Evolutionary conservation across 2,329 filamentous ascomycete species (phyloP).

Genomic region (Alternaria ventricosa): DNA sequence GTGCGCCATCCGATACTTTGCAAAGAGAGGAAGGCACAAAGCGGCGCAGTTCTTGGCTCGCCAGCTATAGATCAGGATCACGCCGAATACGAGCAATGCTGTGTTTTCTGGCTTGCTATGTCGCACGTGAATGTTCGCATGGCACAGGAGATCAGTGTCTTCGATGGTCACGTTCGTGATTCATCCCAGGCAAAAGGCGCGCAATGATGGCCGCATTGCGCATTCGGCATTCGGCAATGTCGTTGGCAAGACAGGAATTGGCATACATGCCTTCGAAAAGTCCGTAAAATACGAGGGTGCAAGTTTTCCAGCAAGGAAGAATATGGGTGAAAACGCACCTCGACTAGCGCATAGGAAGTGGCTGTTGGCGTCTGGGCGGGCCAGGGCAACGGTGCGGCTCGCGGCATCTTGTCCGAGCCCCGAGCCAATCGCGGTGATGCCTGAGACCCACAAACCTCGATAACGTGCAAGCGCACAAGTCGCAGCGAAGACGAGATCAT

Average conservation of each 20-base stretch:
- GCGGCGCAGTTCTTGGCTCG: neutral
- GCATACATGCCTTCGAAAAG: neutral
- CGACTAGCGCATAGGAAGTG: neutral
- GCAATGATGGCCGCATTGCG: neutral
- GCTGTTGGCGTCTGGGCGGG: neutral
- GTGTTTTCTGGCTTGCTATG: neutral
- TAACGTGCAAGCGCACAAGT: neutral
- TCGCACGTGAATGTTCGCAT: neutral
- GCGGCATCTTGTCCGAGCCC: neutral
- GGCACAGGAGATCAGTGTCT: neutral
- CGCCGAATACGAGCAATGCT: neutral
- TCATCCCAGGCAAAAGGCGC: rapidly evolving
- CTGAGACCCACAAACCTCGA: neutral
- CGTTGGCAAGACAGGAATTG: rapidly evolving
- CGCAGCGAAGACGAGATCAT: neutral
- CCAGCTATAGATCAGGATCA: neutral
- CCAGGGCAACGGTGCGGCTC: neutral
- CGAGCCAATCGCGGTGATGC: neutral
- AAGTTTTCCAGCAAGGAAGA: neutral
- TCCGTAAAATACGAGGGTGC: neutral
- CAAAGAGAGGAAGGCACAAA: neutral
- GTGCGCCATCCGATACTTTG: neutral
- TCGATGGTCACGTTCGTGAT: neutral
- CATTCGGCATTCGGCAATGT: too few species aligned
- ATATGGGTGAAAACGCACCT: too few species aligned